phyloP scores from a whole-genome alignment of 2,329 filamentous ascomycete genomes.

The Neonectria neomacrospora region DNA sequence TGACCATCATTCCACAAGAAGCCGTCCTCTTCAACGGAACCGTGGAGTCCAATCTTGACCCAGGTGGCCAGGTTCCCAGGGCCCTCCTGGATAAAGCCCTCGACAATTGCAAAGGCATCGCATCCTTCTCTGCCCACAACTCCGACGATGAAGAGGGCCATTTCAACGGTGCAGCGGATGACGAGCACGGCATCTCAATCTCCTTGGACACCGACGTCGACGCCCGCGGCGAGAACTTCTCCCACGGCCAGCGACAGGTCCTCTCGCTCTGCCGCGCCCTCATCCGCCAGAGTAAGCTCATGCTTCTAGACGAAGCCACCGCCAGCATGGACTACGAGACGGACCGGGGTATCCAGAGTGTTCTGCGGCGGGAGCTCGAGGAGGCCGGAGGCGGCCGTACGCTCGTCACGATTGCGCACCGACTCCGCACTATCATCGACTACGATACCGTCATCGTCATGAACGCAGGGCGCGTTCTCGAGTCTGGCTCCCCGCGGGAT shows the following conservation, averaged over 20 bases:
- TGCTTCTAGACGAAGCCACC: constrained; percentile 69
- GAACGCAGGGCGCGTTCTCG: constrained; percentile 63
- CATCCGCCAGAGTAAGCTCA: constrained; percentile 64
- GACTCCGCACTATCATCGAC: constrained; percentile 68
- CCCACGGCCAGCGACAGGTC: constrained; percentile 68
- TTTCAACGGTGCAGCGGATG: constrained; percentile 15
- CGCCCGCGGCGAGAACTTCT: constrained; percentile 65
- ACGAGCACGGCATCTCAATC: constrained; percentile 38
- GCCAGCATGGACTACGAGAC: constrained; percentile 70
- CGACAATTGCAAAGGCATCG: constrained; percentile 69
- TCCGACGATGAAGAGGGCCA: constrained; percentile 45
- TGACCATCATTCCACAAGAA: constrained; percentile 70
- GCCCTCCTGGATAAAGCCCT: constrained; percentile 68
- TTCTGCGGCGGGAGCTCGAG: constrained; percentile 61
- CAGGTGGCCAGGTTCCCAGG: constrained; percentile 66
- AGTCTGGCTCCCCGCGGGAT: constrained; percentile 62
- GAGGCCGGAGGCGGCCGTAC: constrained; percentile 58
- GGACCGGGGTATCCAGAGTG: constrained; percentile 65
- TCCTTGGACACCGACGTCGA: constrained; percentile 60
- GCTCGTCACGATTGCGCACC: constrained; percentile 68
- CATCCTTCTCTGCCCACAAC: constrained; percentile 58
- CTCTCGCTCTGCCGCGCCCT: constrained; percentile 67
- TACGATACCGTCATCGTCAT: constrained; percentile 69
- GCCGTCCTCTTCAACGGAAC: constrained; percentile 66
- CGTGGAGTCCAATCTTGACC: constrained; percentile 70